Base-by-base conservation (phyloP, 768 basidiomycete genomes). In the Trametes coccinea region DNA sequence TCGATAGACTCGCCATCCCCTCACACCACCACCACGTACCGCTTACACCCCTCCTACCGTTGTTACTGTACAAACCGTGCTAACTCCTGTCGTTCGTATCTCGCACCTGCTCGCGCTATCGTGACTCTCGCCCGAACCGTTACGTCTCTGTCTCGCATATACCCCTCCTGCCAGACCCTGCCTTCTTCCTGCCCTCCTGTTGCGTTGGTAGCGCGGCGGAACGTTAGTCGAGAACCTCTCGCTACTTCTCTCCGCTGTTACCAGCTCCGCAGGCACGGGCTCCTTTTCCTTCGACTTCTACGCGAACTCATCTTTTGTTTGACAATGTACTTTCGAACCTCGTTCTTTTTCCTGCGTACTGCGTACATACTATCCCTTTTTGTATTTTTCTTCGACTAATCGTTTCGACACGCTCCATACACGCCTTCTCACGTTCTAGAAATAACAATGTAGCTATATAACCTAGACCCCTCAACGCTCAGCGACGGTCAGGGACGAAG, bases 101-200 rank as follows among this genome's bases (percentile, higher is more conserved):
- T 45, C 48, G 57, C 49, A 51, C 43, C 31, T n/a, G 30, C 57
- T 59, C 57, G 57, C 48, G 49, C 57, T 59, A 59, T 59, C 57
- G 41, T 59, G 49, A 22, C 41, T 37, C 44, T 10, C 22, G 22
- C 22, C 17, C 43, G 39, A 22, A 58, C 49, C 47, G 30, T 31
- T 30, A 22, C 29, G 29, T 13, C 9, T 11, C 30, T 45, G 41
- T n/a, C n/a, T 43, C 41, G 41, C 14, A 14, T 43, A 14, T 16
- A 4, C 41, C 7, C 13, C 41, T 43, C 14, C 14, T 11, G 6
- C 34, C 11, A 11, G 34, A 37, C 34, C 41, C 14, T 43, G 7
- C 14, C n/a, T 43, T 43, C 41, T 43, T n/a, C 41, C 14, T 43
- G 14, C 7, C 13, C n/a, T 43, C 34, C 34, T 37, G 5, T 11